phyloP scores from a whole-genome alignment of 169 alveolate genomes.

The Hammondia hammondi region DNA sequence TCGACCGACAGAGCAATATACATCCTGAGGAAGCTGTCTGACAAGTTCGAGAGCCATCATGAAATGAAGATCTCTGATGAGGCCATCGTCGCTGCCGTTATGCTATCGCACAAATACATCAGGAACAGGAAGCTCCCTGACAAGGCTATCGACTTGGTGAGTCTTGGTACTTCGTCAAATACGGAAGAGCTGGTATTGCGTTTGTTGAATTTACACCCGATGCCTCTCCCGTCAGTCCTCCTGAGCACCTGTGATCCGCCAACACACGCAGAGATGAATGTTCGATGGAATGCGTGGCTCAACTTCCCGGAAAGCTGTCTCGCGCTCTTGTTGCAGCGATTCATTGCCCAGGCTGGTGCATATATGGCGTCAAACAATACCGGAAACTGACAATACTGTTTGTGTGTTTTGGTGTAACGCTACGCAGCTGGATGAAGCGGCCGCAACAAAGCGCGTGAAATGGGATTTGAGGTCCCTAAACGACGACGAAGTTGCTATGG shows the following conservation, averaged over 20 bases:
- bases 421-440: constrained; percentile 29
- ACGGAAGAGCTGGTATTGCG: neutral
- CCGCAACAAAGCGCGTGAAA: constrained; percentile 26
- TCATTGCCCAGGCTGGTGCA: too few relatives aligned
- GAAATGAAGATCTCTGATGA: constrained; percentile 85
- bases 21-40: constrained; percentile 50
- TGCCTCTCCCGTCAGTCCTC: too few relatives aligned
- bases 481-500: neutral
- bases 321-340: too few relatives aligned
- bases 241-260: too few relatives aligned
- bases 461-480: neutral
- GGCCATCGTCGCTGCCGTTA: constrained; percentile 83
- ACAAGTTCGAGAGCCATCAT: constrained; percentile 81
- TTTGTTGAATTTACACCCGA: too few relatives aligned
- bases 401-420: too few relatives aligned
- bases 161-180: neutral
- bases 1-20: constrained; percentile 84
- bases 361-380: too few relatives aligned
- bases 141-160: constrained; percentile 85
- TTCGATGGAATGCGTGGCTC: too few relatives aligned
- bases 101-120: constrained; percentile 82
- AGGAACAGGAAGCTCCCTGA: constrained; percentile 85
- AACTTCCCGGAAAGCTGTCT: too few relatives aligned
- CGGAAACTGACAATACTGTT: too few relatives aligned
- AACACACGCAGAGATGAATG: too few relatives aligned